Conservation (phyloP, 2,329 filamentous ascomycete genomes). For the Grosmannia clavigera region DNA sequence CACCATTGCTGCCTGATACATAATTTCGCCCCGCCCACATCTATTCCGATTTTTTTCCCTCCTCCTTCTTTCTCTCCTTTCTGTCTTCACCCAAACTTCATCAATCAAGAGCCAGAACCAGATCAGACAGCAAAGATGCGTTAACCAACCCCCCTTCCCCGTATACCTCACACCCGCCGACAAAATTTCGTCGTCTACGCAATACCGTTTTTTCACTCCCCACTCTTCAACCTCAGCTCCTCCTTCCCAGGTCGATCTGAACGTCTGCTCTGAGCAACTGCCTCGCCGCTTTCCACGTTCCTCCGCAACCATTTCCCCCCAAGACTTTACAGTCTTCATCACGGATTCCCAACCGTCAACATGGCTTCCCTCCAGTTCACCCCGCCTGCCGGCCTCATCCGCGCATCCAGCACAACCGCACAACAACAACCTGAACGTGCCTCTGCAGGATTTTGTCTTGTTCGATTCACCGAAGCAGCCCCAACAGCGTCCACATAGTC, state of each 20-base stretch:
- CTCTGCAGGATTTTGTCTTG: constrained; percentile 67
- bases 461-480: constrained; percentile 42
- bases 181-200: constrained; percentile 41
- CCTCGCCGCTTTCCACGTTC: constrained; percentile 44
- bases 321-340: constrained; percentile 65
- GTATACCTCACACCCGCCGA: constrained; percentile 23
- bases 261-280: constrained; percentile 48
- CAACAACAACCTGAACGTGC: constrained; percentile 27
- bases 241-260: constrained; percentile 51
- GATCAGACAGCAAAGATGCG: constrained; percentile 38
- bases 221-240: constrained; percentile 37
- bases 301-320: constrained; percentile 47
- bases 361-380: constrained; percentile 65
- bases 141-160: constrained; percentile 35
- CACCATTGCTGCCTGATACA: constrained; percentile 33
- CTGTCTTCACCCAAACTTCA: constrained; percentile 22
- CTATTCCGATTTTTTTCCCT: constrained; percentile 12
- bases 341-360: constrained; percentile 64
- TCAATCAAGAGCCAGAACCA: constrained; percentile 15
- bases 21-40: constrained; percentile 23
- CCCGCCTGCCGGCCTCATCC: constrained; percentile 50
- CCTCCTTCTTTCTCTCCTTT: constrained; percentile 13
- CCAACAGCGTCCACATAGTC: constrained; percentile 27
- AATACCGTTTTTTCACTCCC: constrained; percentile 20
- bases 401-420: constrained; percentile 42